Evolutionary conservation across 805 yeast species (phyloP).

Genomic region (Barnettozyma siamensis): DNA sequence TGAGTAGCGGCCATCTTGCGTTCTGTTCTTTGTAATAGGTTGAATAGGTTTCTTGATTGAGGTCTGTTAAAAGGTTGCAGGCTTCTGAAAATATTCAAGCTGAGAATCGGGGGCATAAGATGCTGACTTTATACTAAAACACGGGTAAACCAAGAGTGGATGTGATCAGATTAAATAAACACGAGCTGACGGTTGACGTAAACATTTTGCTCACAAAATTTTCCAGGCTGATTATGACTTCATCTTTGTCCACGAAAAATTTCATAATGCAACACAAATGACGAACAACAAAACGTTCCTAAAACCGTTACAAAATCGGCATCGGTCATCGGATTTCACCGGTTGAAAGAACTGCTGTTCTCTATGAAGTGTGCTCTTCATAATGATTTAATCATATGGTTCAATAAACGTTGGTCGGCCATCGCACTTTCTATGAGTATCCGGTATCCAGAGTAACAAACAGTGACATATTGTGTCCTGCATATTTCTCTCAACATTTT

Average conservation of each 20-base stretch:
- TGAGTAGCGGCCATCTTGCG: slow-evolving; percentile 8
- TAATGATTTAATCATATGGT: no score
- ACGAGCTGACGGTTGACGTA: background rate
- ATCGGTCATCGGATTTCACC: no score
- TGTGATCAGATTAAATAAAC: background rate
- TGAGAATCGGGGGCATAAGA: background rate
- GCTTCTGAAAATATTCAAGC: background rate
- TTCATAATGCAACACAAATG: background rate
- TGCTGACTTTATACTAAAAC: background rate
- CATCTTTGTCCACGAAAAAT: background rate
- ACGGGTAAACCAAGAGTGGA: background rate
- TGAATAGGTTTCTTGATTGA: slow-evolving; percentile 3
- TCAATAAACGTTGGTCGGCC: no score
- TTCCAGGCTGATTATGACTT: no score
- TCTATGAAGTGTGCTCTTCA: no score
- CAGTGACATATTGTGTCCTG: background rate
- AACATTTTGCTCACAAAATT: no score
- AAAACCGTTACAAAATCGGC: background rate
- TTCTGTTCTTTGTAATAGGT: slow-evolving; percentile 2
- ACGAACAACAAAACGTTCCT: background rate
- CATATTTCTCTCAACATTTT: background rate
- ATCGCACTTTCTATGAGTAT: no score
- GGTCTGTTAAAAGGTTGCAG: no score
- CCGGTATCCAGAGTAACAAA: background rate
- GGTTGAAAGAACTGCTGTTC: no score